Evolutionary conservation across 495 filamentous ascomycete species (phyloP).

Genomic region (Podospora pseudoanserina): DNA sequence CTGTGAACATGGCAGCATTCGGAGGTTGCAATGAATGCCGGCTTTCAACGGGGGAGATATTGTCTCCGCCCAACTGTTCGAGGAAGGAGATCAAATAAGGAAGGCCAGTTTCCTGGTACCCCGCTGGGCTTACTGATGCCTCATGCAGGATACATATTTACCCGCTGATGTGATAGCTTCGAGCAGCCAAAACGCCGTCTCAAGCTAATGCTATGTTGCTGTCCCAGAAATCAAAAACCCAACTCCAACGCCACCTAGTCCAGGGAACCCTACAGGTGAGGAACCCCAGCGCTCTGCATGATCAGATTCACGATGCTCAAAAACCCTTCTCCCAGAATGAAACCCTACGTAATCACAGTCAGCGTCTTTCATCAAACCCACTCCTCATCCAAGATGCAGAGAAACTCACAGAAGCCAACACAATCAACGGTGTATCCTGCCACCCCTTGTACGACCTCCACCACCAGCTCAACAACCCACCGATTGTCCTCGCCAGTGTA

Average conservation of each 20-base stretch:
- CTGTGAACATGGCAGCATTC: not conserved
- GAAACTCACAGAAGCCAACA: slow-evolving; percentile 52
- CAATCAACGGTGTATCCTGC: slow-evolving; percentile 56
- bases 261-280: slow-evolving; percentile 56
- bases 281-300: slow-evolving; percentile 74
- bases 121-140: not conserved
- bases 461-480: slow-evolving; percentile 82
- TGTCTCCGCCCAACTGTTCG: no score
- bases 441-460: slow-evolving; percentile 54
- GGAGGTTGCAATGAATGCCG: not conserved
- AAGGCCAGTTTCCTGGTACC: not conserved
- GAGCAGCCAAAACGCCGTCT: not conserved
- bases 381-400: not conserved
- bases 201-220: not conserved
- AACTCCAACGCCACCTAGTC: not conserved
- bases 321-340: slow-evolving; percentile 93
- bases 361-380: slow-evolving; percentile 1
- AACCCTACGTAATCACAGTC: slow-evolving; percentile 46
- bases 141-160: not conserved
- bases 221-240: not conserved
- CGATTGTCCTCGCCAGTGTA: slow-evolving; percentile 82
- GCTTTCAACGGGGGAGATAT: not conserved
- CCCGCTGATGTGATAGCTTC: no score
- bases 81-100: not conserved
- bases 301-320: slow-evolving; percentile 87